A percentile compares a stretch with the other conserved stretches of the same genome.
These are phyloP conservation scores for Acanthamoeba rhysodes DNA, from an alignment of 208 protist genomes.

Conservation along the genomic window DNA sequence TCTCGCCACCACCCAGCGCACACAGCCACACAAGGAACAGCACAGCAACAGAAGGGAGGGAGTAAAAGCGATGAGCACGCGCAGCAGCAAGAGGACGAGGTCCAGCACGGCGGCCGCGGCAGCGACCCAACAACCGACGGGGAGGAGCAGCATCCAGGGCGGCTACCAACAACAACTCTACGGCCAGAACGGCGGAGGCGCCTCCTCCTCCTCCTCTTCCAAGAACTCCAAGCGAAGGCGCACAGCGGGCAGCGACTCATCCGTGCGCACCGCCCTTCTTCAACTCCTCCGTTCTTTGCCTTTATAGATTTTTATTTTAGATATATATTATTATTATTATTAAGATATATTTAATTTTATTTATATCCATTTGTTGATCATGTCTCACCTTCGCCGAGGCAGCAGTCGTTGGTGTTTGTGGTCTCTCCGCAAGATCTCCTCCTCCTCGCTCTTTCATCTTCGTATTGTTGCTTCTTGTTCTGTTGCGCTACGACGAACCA, in stretches of 20 bases:
- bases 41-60: not conserved
- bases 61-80: not conserved
- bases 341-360: not conserved
- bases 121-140: not conserved
- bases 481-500: no score
- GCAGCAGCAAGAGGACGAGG: slow-evolving; percentile 48
- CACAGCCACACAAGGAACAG: not conserved
- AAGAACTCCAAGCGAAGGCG: not conserved
- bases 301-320: not conserved
- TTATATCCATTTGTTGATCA: no score
- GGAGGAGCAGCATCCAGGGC: not conserved
- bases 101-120: slow-evolving; percentile 29
- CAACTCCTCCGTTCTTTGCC: not conserved
- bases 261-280: not conserved
- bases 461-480: no score
- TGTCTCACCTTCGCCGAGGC: no score
- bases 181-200: not conserved
- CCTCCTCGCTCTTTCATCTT: no score
- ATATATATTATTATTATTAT: not conserved
- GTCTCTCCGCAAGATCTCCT: no score
- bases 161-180: not conserved
- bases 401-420: no score
- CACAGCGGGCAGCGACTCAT: not conserved
- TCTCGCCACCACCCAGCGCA: not conserved
- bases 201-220: not conserved